These are phyloP conservation scores for Simplicillium sp. DNA, from an alignment of 2,329 filamentous ascomycete genomes.

Conservation along the genomic window DNA sequence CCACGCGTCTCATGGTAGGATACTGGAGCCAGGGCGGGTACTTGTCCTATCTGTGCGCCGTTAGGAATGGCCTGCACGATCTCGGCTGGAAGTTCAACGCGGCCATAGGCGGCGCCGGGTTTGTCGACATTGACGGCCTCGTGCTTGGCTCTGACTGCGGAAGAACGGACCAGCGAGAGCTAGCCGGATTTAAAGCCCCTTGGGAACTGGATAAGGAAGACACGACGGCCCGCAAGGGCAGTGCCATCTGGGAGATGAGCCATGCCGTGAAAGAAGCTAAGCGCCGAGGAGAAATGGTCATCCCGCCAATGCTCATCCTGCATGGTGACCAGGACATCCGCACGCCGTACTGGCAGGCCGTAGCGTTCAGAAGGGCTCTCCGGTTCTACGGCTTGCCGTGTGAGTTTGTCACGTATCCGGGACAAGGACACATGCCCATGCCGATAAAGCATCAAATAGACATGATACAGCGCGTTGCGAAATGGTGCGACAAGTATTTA, in stretches of 20 bases:
- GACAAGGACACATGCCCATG: conserved; percentile 18
- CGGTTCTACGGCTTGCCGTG: conserved; percentile 15
- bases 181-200: conserved; percentile 19
- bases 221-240: neutral
- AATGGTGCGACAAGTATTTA: conserved; percentile 8
- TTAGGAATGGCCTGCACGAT: conserved; percentile 21
- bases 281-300: conserved; percentile 1
- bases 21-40: conserved; percentile 29
- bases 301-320: conserved; percentile 13
- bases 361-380: conserved; percentile 20
- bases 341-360: conserved; percentile 22
- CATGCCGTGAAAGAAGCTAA: conserved; percentile 3
- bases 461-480: conserved; percentile 11
- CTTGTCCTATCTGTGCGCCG: conserved; percentile 23
- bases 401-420: conserved; percentile 23
- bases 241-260: conserved; percentile 4
- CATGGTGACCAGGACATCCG: conserved; percentile 19
- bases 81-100: conserved; percentile 25
- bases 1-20: conserved; percentile 20
- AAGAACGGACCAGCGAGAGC: conserved; percentile 8
- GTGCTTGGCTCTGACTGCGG: conserved; percentile 16
- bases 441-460: conserved; percentile 19
- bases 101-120: conserved; percentile 23
- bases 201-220: conserved; percentile 10
- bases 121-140: conserved; percentile 25